Conservation (phyloP, 202 grass and related monocot genomes). For the Sporobolus alterniflorus region DNA sequence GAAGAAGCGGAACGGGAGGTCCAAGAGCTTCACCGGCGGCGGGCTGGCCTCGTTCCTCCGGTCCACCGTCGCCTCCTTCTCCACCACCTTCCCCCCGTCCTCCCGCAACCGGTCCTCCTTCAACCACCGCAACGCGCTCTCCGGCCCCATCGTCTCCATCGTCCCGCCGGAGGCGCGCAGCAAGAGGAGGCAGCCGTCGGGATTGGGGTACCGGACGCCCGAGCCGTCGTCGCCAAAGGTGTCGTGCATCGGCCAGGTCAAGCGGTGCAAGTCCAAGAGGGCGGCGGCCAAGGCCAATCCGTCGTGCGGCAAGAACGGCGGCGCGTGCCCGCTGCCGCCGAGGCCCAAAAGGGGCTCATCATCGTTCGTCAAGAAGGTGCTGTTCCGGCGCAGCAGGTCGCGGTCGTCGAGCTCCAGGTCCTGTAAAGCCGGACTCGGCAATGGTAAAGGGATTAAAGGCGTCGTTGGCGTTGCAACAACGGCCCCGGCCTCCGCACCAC, state of each 20-base stretch:
- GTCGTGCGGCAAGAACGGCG: conserved; percentile 52
- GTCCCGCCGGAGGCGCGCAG: conserved; percentile 70
- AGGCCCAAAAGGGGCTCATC: background rate
- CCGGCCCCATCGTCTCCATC: conserved; percentile 74
- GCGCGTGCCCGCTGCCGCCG: conserved; percentile 44
- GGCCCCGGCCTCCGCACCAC: background rate
- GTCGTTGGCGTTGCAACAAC: conserved; percentile 17
- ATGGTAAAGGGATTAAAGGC: background rate
- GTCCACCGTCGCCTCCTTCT: conserved; percentile 61
- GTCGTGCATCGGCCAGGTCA: conserved; percentile 94
- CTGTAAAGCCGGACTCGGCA: background rate
- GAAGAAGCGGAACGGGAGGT: conserved; percentile 40
- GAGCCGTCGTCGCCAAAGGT: conserved; percentile 91
- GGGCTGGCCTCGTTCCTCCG: conserved; percentile 59
- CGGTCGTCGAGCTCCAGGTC: background rate
- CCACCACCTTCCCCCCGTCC: conserved; percentile 9
- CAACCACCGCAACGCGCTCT: conserved; percentile 73
- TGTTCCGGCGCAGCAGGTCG: conserved; percentile 56
- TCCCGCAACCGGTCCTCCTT: conserved; percentile 37
- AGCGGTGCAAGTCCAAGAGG: conserved; percentile 63
- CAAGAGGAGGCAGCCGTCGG: background rate
- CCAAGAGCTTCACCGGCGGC: conserved; percentile 34
- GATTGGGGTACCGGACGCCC: conserved; percentile 46
- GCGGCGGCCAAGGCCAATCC: conserved; percentile 19
- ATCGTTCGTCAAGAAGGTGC: conserved; percentile 56